phyloP scores from a whole-genome alignment of 2,329 filamentous ascomycete genomes.

The Neofusicoccum kwambonambiense region DNA sequence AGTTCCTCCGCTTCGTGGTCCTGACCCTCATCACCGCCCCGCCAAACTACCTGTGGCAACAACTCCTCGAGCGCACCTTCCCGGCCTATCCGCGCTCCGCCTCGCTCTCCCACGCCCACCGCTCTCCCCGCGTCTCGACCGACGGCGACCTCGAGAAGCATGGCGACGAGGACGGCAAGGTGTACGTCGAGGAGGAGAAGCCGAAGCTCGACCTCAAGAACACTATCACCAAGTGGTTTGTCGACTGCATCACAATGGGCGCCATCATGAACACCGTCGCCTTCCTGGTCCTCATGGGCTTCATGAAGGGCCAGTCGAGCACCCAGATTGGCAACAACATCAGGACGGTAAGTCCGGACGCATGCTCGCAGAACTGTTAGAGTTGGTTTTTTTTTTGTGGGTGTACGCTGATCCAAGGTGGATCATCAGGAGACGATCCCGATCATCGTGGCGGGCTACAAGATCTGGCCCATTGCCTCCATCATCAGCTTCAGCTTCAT shows the following conservation, averaged over 20 bases:
- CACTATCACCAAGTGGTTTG: slow-evolving; percentile 63
- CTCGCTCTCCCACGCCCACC: slow-evolving; percentile 33
- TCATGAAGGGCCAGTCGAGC: slow-evolving; percentile 41
- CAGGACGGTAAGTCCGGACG: slow-evolving; percentile 34
- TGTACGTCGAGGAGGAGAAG: slow-evolving; percentile 24
- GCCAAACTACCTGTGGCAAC: slow-evolving; percentile 85
- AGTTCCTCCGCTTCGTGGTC: slow-evolving; percentile 45
- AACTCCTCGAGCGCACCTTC: slow-evolving; percentile 71
- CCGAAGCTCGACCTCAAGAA: slow-evolving; percentile 46
- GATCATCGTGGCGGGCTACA: slow-evolving; percentile 61
- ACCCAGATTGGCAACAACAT: slow-evolving; percentile 34
- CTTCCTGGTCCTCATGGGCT: slow-evolving; percentile 62
- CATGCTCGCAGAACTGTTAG: neutral
- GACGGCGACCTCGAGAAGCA: slow-evolving; percentile 20
- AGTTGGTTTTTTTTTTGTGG: neutral
- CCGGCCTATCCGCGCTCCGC: slow-evolving; percentile 51
- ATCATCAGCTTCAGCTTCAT: slow-evolving; percentile 69
- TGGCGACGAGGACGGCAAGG: slow-evolving; percentile 10
- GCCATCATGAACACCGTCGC: slow-evolving; percentile 64
- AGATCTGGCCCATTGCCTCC: slow-evolving; percentile 71
- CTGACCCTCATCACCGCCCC: slow-evolving; percentile 72
- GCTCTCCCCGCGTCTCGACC: neutral
- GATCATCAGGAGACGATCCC: slow-evolving; percentile 30
- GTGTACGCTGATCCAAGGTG: slow-evolving; percentile 33
- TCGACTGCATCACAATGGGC: slow-evolving; percentile 66